phyloP scores from a whole-genome alignment of 345 rosid genomes.

The Gossypium ekmanianum region DNA sequence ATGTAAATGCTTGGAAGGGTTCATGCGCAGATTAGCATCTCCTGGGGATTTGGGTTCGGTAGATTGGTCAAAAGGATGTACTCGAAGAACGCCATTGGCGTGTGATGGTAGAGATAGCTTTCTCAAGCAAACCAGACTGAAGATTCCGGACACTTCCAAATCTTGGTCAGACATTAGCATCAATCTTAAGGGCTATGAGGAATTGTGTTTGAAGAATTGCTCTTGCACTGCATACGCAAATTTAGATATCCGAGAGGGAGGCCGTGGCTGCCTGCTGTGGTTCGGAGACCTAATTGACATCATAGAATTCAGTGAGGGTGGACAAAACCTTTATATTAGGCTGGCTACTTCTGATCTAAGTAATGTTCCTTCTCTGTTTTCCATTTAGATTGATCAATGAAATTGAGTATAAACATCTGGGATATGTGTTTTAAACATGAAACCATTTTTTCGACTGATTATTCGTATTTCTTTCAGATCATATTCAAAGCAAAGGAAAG shows the following conservation, averaged over 20 bases:
- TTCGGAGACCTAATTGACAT: background rate
- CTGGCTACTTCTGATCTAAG: background rate
- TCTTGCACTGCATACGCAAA: no score
- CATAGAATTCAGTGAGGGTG: background rate
- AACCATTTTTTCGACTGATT: background rate
- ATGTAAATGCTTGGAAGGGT: slow-evolving; percentile 41
- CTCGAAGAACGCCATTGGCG: slow-evolving; percentile 8
- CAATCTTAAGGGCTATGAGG: background rate
- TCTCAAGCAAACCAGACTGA: slow-evolving; percentile 16
- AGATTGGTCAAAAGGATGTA: slow-evolving; percentile 31
- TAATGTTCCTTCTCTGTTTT: background rate
- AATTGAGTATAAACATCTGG: background rate
- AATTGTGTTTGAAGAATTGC: no score
- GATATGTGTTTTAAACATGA: background rate
- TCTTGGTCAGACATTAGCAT: slow-evolving; percentile 12
- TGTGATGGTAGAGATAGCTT: slow-evolving; percentile 32
- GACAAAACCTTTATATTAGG: background rate
- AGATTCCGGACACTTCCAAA: slow-evolving; percentile 21
- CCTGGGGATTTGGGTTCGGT: slow-evolving; percentile 22
- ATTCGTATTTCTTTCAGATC: background rate
- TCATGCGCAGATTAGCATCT: slow-evolving; percentile 23
- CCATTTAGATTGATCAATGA: background rate
- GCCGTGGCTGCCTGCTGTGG: background rate
- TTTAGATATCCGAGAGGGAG: background rate
- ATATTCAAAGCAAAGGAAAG: background rate